Evolutionary conservation across 352 stramenopile genomes (phyloP).

Genomic region (Phytophthora sp.): DNA sequence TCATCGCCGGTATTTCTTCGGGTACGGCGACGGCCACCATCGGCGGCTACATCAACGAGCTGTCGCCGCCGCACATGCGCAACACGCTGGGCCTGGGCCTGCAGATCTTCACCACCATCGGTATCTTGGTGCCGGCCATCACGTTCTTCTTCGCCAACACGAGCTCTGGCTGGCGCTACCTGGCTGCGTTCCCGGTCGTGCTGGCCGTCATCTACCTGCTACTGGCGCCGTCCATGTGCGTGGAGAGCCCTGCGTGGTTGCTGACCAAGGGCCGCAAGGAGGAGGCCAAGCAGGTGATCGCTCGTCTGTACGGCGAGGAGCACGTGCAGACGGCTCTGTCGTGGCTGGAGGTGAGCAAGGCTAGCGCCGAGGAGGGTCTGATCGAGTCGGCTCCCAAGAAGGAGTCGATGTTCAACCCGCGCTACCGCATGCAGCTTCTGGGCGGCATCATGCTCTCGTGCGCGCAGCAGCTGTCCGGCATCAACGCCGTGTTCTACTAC

Average conservation of each 20-base stretch:
- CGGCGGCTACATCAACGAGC: conserved; percentile 1
- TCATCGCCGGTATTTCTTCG: not conserved
- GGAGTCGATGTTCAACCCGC: conserved; percentile 14
- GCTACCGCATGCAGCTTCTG: conserved; percentile 13
- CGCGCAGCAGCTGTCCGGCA: no score
- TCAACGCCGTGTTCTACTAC: no score
- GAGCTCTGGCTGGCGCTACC: conserved; percentile 10
- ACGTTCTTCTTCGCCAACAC: conserved; percentile 18
- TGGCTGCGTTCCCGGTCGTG: conserved; percentile 9
- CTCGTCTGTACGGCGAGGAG: conserved; percentile 29
- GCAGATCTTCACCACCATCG: conserved; percentile 12
- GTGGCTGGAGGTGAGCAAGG: conserved; percentile 1
- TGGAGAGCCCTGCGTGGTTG: conserved; percentile 21
- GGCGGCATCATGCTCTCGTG: no score
- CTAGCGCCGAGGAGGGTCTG: not conserved
- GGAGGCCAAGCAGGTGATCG: conserved; percentile 20
- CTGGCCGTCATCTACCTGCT: conserved; percentile 10
- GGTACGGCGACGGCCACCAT: not conserved
- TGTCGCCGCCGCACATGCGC: conserved; percentile 8
- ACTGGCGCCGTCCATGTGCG: conserved; percentile 6
- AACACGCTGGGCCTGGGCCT: no score
- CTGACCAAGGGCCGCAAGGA: conserved; percentile 18
- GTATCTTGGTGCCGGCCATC: no score
- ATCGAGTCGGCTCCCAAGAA: not conserved
- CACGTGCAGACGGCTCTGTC: conserved; percentile 15